Evolutionary conservation across 2,329 filamentous ascomycete species (phyloP).

Genomic region (Knoxdaviesia proteae): DNA sequence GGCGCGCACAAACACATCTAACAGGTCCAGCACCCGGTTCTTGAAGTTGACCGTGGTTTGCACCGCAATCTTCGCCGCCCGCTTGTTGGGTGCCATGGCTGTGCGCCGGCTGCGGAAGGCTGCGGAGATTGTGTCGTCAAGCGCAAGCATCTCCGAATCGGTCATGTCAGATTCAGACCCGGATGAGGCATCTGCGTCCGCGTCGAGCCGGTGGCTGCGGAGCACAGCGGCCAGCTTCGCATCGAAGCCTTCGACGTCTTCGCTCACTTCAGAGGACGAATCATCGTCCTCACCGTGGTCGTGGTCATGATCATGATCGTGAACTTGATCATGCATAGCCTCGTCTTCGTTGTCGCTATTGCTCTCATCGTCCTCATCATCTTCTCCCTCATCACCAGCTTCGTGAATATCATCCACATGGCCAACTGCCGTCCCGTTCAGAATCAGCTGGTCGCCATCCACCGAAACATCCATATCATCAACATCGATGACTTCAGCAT

Average conservation of each 20-base stretch:
- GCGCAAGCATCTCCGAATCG: slow-evolving; percentile 82
- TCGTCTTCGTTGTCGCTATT: slow-evolving; percentile 22
- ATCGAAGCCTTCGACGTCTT: slow-evolving; percentile 35
- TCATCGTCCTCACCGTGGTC: slow-evolving; percentile 23
- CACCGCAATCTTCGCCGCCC: slow-evolving; percentile 71
- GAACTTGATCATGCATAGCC: slow-evolving; percentile 19
- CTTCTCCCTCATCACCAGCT: slow-evolving; percentile 18
- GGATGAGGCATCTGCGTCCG: slow-evolving; percentile 31
- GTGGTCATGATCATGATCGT: slow-evolving; percentile 18
- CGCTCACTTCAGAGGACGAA: slow-evolving; percentile 19
- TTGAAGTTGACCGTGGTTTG: slow-evolving; percentile 89
- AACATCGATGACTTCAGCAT: slow-evolving; percentile 25
- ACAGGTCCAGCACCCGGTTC: slow-evolving; percentile 71
- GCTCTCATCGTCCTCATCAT: slow-evolving; percentile 17
- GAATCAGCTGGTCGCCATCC: slow-evolving; percentile 11
- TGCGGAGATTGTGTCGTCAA: slow-evolving; percentile 65
- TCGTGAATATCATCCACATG: slow-evolving; percentile 14
- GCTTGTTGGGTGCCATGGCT: slow-evolving; percentile 43
- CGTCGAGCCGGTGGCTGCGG: slow-evolving; percentile 45
- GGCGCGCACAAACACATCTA: slow-evolving; percentile 67
- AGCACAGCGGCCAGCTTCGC: slow-evolving; percentile 60
- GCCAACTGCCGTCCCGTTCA: no score
- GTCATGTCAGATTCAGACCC: slow-evolving; percentile 68
- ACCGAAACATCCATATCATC: slow-evolving; percentile 22
- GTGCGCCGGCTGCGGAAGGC: slow-evolving; percentile 67